Evolutionary conservation across 306 rosid genomes (phyloP), one percentile per base, ranked within the genome.

Genomic region (Erythrophleum fordii): DNA sequence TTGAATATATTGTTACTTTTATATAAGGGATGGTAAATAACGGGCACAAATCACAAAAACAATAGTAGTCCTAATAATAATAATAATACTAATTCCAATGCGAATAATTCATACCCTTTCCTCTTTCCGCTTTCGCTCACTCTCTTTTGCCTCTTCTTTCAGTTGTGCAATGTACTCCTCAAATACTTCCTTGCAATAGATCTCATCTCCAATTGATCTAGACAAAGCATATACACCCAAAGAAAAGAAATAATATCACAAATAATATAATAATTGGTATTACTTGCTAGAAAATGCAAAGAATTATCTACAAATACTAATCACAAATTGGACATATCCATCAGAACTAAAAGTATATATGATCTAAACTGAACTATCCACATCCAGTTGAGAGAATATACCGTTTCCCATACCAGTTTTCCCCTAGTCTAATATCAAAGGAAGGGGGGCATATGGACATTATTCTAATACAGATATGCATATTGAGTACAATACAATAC

Each of bases 121-220:
- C 80, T 91, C 98, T 83, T 91, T 91, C 65, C 97, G 86, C 86
- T 87, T 92, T 71, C 89, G 85, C 79, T 92, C 97, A 17, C 56
- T 91, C 83, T 94, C 98, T 78, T 90, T 91, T 76, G 88, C 91
- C 81, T 85, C 91, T 72, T 95, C 98, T 85, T 89, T 91, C 78
- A 95, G 87, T 77, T 92, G 97, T 18, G 78, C 68, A 69, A 92
- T 61, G 84, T 91, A 88, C 55, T 90, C 89, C 84, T 95, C 97
- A 84, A 95, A 92, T 74, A 87, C 61, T 80, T 90, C 90, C 85
- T 69, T 89, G 88, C 98, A 90, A 23, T 80, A 64, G 80, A 77
- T 86, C 74, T 85, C 98, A 35, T 91, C 97, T 76, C 89, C 97
- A 70, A 94, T 84, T 70, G 95, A 83, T 83, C 98, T 95, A 86